Base-by-base conservation (phyloP, 768 basidiomycete species). In the Gautieria morchelliformis region DNA sequence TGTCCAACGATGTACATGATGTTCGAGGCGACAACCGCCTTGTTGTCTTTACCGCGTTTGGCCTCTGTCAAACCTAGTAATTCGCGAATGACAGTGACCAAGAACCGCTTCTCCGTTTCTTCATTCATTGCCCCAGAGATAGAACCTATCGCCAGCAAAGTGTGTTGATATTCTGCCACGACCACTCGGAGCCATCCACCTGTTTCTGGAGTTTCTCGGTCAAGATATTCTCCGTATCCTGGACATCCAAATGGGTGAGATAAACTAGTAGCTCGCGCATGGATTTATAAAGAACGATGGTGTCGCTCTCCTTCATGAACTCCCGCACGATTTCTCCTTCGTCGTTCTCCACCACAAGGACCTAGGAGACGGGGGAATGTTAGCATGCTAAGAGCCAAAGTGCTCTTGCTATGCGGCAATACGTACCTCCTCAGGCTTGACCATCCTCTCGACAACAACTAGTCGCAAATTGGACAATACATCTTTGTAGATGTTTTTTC, bases 31-130 rank as follows among this genome's bases (percentile, higher is more conserved):
- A 77, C 76, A 58, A 78, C 74, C 4, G 77, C 77, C 64, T 78
- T 78, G 72, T 78, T 78, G 72, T 78, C 77, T 69, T 78, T 78
- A 8, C 77, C 77, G 33, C 76, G 71, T 65, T 78, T 78, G 71
- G 75, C 73, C 63, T 78, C 77, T 48, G 72, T 73, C 54, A 78
- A 58, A 12, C 76, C 76, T n/a, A 78, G 70, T 2, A 78, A 67
- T 58, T 78, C 77, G 67, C 77, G 77, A 70, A 78, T 78, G 61
- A 78, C 77, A 11, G 75, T 75, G 5, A 78, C 77, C 27, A 78
- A 63, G 72, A 78, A 78, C 42, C 77, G 72, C 64, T 78, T 78
- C 66, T 78, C 77, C n/a, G 75, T 74, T 62, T 78, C 77, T 65
- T 78, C 77, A 63, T 72, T 75, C 77, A 78, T 78, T 7, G 77